Evolutionary conservation across 441 rosid genomes (phyloP).

Genomic region (Brassica hybrid): DNA sequence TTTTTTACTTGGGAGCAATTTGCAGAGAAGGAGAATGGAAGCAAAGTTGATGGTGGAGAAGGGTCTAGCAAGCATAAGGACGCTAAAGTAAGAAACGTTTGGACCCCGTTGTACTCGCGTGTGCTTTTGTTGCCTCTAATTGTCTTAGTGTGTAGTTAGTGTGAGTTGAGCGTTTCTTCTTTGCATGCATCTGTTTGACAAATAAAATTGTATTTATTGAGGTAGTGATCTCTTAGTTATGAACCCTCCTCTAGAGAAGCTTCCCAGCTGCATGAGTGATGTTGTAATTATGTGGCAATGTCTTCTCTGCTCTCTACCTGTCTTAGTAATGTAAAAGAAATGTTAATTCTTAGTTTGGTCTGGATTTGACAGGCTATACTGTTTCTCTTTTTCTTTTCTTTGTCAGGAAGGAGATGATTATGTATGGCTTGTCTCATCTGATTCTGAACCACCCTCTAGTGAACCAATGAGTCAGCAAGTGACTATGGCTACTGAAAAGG

Average conservation of each 20-base stretch:
- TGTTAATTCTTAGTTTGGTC: constrained; percentile 1
- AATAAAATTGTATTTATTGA: not conserved
- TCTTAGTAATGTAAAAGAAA: not conserved
- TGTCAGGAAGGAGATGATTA: constrained; percentile 43
- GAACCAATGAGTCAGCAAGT: constrained; percentile 32
- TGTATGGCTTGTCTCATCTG: constrained; percentile 66
- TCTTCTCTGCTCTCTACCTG: not conserved
- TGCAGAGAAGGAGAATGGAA: no score
- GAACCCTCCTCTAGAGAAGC: not conserved
- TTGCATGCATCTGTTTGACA: constrained; percentile 3
- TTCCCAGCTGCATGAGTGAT: constrained; percentile 1
- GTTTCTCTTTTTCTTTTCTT: not conserved
- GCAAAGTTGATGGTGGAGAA: no score
- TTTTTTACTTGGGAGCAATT: no score
- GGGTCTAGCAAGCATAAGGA: no score
- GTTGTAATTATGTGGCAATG: not conserved
- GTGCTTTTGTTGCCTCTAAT: not conserved
- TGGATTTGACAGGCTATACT: constrained; percentile 4
- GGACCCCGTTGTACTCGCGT: no score
- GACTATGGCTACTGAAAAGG: constrained; percentile 43
- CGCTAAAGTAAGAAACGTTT: no score
- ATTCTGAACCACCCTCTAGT: constrained; percentile 67
- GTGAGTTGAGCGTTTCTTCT: not conserved
- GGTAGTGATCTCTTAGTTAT: constrained; percentile 10
- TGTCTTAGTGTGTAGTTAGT: constrained; percentile 12